Evolutionary conservation across 2,329 filamentous ascomycete genomes (phyloP), one percentile per base, ranked within the genome.

Genomic region (Fusarium graminum): DNA sequence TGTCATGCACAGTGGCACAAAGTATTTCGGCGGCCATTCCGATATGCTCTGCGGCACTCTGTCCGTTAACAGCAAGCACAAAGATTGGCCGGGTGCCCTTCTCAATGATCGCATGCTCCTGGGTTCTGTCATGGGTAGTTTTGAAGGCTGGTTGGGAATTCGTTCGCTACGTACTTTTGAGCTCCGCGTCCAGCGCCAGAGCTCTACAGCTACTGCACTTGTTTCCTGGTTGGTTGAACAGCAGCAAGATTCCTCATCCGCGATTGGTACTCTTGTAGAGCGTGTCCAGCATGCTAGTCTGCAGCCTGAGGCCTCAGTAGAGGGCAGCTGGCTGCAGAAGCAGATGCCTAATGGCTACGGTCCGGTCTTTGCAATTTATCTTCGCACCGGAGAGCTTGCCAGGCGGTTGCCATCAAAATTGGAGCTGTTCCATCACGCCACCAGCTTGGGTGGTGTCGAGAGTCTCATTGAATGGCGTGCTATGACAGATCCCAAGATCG

Each of bases 271-370:
- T 12, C 80, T 88, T 0, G 83, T 97, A 1, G 81, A 79, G 14
- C 81, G 83, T 55, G 82, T 97, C 12, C 82, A 84, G 67, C 94
- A 98, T 78, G 93, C 94, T 0, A 93, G 89, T 75, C 79, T 97
- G 69, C 95, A 98, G 81, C 80, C 82, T 29, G 83, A 86, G 49
- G 85, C 85, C 14, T 43, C 63, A 1, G 85, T 88, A 38, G 83
- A 86, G 63, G 81, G 80, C 46, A 84, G 82, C 45, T 99, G 94
- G 94, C 78, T 98, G 74, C 79, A 83, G 72, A 85, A 86, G 78
- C 95, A 98, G 82, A 97, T 99, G 95, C 93, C 94, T 1, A 86
- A 88, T 67, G 95, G 95, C 0, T 97, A 89, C 76, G 93, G 94
- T 0, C 91, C 95, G 3, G 94, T 98, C 8, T 98, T 98, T 74